Conservation (phyloP, 805 yeast species). For the Jamesozyma spencerorum region DNA sequence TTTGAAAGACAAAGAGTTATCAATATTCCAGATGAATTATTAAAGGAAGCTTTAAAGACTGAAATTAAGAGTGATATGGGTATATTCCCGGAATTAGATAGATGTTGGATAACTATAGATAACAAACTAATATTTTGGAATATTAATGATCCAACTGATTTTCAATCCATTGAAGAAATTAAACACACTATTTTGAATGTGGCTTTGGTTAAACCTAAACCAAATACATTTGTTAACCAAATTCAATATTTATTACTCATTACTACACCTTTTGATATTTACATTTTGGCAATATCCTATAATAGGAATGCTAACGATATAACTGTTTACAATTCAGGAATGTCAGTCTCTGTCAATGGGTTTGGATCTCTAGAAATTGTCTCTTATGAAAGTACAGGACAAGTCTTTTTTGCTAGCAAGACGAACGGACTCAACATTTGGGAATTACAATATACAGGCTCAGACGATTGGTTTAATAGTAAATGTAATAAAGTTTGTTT, state of each 20-base stretch:
- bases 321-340: slow-evolving; percentile 72
- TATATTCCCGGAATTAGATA: slow-evolving; percentile 63
- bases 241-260: slow-evolving; percentile 67
- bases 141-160: slow-evolving; percentile 52
- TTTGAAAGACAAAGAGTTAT: slow-evolving; percentile 63
- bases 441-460: slow-evolving; percentile 76
- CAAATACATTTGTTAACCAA: slow-evolving; percentile 67
- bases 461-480: slow-evolving; percentile 79
- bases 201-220: slow-evolving; percentile 69
- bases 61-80: slow-evolving; percentile 73
- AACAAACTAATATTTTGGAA: slow-evolving; percentile 82
- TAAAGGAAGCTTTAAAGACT: slow-evolving; percentile 59
- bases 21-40: slow-evolving; percentile 71
- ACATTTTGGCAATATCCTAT: slow-evolving; percentile 63
- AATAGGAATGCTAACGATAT: slow-evolving; percentile 37
- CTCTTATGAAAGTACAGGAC: slow-evolving; percentile 54
- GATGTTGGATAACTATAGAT: slow-evolving; percentile 82
- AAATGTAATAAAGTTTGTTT: slow-evolving; percentile 77
- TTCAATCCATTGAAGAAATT: slow-evolving; percentile 73
- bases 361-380: slow-evolving; percentile 57
- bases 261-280: slow-evolving; percentile 72
- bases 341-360: slow-evolving; percentile 74
- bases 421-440: slow-evolving; percentile 73
- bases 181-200: slow-evolving; percentile 70
- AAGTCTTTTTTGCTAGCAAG: slow-evolving; percentile 76